Percentiles rank a stretch among this genome's conserved stretches.
Conservation (phyloP, 225 moss, liverwort and hornwort genomes). For the Asterella californica region DNA sequence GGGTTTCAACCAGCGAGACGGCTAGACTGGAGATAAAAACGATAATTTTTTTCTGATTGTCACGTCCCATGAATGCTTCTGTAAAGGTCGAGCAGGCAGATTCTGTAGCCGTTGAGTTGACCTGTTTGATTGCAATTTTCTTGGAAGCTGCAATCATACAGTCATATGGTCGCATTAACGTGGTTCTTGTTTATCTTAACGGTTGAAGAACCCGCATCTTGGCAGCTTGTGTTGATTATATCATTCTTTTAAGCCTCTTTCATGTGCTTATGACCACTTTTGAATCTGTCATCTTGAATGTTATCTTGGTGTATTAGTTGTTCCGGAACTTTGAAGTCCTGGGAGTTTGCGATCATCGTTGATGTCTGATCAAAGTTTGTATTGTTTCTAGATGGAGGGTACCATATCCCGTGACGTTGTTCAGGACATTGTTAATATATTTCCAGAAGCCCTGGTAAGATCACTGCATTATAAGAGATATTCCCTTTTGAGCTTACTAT, state of each 20-base stretch:
- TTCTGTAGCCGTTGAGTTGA: background rate
- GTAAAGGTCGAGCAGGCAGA: background rate
- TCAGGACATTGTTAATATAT: constrained; percentile 38
- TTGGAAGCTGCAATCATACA: too few relatives aligned
- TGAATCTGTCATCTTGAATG: background rate
- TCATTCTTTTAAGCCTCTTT: background rate
- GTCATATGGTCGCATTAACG: too few relatives aligned
- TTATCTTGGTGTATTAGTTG: background rate
- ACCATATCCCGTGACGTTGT: constrained; percentile 46
- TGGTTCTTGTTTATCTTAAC: too few relatives aligned
- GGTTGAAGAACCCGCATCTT: background rate
- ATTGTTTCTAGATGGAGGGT: constrained; percentile 36
- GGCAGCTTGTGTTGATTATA: background rate
- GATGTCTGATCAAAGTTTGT: background rate
- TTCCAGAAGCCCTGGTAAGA: constrained; percentile 40
- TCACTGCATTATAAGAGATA: background rate
- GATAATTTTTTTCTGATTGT: too few relatives aligned
- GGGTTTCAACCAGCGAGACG: too few relatives aligned
- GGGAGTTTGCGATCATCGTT: background rate
- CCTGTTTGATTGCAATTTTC: too few relatives aligned
- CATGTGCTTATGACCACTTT: background rate
- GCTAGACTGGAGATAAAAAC: too few relatives aligned
- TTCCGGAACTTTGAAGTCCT: background rate
- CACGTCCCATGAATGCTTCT: too few relatives aligned
- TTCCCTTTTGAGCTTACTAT: background rate